Conservation (phyloP, 139 green algal species). For the Coelastrella sp. region DNA sequence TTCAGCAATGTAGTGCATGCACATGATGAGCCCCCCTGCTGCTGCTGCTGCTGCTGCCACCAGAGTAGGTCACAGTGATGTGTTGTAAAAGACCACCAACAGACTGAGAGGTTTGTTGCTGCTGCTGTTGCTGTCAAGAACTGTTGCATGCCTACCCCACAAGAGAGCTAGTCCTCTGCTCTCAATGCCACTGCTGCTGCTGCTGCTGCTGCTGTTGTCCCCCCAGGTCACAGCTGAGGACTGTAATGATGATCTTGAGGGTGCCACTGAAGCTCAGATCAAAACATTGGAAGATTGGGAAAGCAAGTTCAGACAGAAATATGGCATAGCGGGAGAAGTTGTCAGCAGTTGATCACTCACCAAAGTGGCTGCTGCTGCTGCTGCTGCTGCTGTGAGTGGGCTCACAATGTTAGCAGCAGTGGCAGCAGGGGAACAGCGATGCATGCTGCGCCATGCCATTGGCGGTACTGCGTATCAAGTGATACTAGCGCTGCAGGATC, state of each 20-base stretch:
- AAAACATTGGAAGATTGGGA: conserved; percentile 42
- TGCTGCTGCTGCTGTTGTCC: conserved; percentile 2
- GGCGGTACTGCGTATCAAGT: no score
- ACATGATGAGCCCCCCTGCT: no score
- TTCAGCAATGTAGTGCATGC: no score
- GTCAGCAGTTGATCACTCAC: not conserved
- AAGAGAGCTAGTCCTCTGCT: not conserved
- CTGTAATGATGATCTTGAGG: conserved; percentile 28
- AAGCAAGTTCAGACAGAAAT: conserved; percentile 26
- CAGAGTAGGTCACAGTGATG: no score
- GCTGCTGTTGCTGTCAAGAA: no score
- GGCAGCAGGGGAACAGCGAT: no score
- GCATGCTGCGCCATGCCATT: no score
- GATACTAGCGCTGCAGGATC: no score
- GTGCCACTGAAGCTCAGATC: conserved; percentile 40
- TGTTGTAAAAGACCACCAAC: no score
- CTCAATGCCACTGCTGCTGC: not conserved
- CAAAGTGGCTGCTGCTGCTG: not conserved
- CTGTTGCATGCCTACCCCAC: no score
- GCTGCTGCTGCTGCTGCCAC: no score
- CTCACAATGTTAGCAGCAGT: not conserved
- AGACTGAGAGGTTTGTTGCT: no score
- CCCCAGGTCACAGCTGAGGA: conserved; percentile 33
- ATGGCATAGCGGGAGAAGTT: conserved; percentile 18
- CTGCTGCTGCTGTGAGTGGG: not conserved